A percentile compares a stretch with the other conserved stretches of the same genome.
phyloP scores from a whole-genome alignment of 768 basidiomycete genomes.

The Tulasnella sp. region DNA sequence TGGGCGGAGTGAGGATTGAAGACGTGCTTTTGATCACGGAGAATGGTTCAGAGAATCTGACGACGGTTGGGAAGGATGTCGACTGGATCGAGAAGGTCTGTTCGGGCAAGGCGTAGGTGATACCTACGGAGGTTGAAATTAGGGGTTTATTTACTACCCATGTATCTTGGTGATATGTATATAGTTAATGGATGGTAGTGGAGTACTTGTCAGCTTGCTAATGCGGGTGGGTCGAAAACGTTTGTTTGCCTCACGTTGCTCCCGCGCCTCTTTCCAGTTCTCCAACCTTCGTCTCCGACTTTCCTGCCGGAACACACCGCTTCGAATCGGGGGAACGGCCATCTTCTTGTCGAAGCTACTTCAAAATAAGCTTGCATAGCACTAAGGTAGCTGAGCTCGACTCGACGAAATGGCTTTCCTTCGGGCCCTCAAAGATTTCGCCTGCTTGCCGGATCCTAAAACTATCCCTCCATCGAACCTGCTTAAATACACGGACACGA shows the following conservation, averaged over 20 bases:
- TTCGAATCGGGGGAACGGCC: background rate
- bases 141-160: background rate
- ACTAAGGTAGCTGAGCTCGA: background rate
- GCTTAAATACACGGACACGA: constrained; percentile 51
- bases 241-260: background rate
- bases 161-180: background rate
- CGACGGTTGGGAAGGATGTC: constrained; percentile 76
- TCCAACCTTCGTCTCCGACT: background rate
- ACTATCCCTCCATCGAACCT: constrained; percentile 57
- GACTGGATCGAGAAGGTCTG: constrained; percentile 80
- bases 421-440: constrained; percentile 44
- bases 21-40: constrained; percentile 80
- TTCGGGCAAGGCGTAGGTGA: constrained; percentile 47
- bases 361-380: background rate
- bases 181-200: background rate
- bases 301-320: background rate
- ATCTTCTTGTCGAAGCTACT: background rate
- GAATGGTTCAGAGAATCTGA: constrained; percentile 76
- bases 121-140: background rate
- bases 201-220: background rate
- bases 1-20: constrained; percentile 92
- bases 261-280: background rate
- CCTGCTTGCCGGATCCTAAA: constrained; percentile 45
- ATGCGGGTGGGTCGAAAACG: background rate
- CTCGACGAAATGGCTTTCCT: constrained; percentile 5